Conservation (phyloP, 768 basidiomycete species). For the Leccinum longicurvipes region DNA sequence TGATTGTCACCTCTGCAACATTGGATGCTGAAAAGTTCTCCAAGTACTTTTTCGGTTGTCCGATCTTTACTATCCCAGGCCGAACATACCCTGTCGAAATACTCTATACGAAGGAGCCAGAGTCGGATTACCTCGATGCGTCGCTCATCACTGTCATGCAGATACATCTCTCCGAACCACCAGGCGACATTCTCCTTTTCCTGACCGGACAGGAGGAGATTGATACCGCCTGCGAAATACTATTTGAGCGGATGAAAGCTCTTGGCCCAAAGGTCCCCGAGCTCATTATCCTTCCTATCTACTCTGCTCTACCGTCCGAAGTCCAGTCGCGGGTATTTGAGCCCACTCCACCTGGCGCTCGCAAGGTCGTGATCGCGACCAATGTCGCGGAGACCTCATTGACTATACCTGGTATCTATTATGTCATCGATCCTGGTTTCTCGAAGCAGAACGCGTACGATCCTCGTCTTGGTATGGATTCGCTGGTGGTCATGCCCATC, state of each 20-base stretch:
- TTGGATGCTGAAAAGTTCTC: slow-evolving; percentile 99
- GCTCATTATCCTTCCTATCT: slow-evolving; percentile 94
- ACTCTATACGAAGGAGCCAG: slow-evolving; percentile 98
- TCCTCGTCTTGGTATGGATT: slow-evolving; percentile 97
- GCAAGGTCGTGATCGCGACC: slow-evolving; percentile 99
- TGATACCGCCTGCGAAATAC: slow-evolving; percentile 94
- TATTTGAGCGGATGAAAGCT: slow-evolving; percentile 98
- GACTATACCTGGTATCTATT: slow-evolving; percentile 98
- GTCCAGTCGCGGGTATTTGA: slow-evolving; percentile 98
- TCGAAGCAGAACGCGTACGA: slow-evolving; percentile 99
- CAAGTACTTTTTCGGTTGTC: slow-evolving; percentile 97
- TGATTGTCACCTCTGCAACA: slow-evolving; percentile 98
- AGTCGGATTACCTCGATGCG: slow-evolving; percentile 95
- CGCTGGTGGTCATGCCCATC: slow-evolving; percentile 96
- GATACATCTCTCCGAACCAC: slow-evolving; percentile 97
- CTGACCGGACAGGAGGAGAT: slow-evolving; percentile 99
- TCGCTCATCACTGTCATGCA: slow-evolving; percentile 99
- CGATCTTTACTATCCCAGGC: slow-evolving; percentile 99
- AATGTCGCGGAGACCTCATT: slow-evolving; percentile 98
- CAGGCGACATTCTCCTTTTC: slow-evolving; percentile 95
- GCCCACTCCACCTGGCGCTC: slow-evolving; percentile 95
- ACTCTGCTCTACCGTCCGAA: slow-evolving; percentile 96
- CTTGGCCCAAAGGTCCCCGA: slow-evolving; percentile 98
- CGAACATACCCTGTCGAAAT: slow-evolving; percentile 98
- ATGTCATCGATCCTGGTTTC: slow-evolving; percentile 98